Percentiles rank a stretch among this genome's conserved stretches.
These are phyloP conservation scores for Colletotrichum lini DNA, from an alignment of 2,329 filamentous ascomycete species.

Conservation along the genomic window DNA sequence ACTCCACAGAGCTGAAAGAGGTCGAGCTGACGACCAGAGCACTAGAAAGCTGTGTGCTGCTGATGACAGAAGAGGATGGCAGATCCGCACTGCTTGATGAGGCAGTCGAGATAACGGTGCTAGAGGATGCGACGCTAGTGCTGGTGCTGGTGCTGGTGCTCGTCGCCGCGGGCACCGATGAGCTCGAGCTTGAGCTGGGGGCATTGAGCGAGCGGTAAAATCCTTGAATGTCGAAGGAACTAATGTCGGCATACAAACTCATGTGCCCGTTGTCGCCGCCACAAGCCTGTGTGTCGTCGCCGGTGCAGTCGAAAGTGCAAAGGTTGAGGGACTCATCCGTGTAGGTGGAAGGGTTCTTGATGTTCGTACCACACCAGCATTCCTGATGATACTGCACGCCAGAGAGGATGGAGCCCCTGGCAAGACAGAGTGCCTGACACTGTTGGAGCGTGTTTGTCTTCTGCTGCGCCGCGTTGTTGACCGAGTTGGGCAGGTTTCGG, in stretches of 20 bases:
- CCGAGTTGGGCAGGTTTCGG: slow-evolving; percentile 50
- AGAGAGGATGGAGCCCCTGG: slow-evolving; percentile 51
- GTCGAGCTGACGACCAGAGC: not conserved
- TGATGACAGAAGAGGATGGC: not conserved
- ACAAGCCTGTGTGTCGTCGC: slow-evolving; percentile 49
- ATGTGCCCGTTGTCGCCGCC: slow-evolving; percentile 52
- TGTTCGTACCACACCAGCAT: slow-evolving; percentile 50
- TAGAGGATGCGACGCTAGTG: slow-evolving; percentile 32
- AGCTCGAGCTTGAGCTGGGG: slow-evolving; percentile 30
- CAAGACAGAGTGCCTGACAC: slow-evolving; percentile 50
- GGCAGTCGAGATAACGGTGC: slow-evolving; percentile 20
- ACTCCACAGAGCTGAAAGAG: not conserved
- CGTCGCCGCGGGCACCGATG: slow-evolving; percentile 22
- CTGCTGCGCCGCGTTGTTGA: slow-evolving; percentile 46
- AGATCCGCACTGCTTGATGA: slow-evolving; percentile 5
- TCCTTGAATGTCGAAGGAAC: slow-evolving; percentile 46
- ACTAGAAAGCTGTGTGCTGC: not conserved
- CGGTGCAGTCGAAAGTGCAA: slow-evolving; percentile 49
- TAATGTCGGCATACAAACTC: slow-evolving; percentile 51
- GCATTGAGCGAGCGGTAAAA: slow-evolving; percentile 42
- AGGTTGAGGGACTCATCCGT: slow-evolving; percentile 46
- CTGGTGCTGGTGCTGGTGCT: not conserved
- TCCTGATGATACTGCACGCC: slow-evolving; percentile 52
- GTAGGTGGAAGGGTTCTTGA: slow-evolving; percentile 46
- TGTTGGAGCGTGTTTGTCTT: slow-evolving; percentile 52